Evolutionary conservation across 371 early-diverging fungal species (phyloP), one percentile per base, ranked within the genome.

Genomic region (Mortierella sp.): DNA sequence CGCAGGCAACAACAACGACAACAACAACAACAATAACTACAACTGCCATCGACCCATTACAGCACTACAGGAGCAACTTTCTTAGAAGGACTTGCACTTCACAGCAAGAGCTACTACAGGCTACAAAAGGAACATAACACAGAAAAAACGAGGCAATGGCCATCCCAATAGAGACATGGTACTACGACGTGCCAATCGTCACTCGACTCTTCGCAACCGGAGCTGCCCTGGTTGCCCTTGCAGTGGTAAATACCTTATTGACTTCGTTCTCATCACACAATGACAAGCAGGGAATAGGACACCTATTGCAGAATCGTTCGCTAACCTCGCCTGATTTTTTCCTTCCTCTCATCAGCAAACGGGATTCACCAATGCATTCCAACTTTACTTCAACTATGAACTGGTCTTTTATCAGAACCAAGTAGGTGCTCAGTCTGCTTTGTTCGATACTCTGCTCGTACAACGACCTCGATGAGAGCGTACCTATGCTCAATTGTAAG

Each of bases 131-230:
- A 74, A 26, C 67, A 51, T 24, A 37, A 28, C 28, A 28, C 28
- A 59, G 31, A 54, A n/a, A 54, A 53, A n/a, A 31, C 5, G 34
- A 43, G 74, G 19, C 46, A 50, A 84, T 84, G 85, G 78, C 85
- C 31, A 81, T 86, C 55, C 98, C 97, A 28, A 75, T 98, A 70
- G 97, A 97, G 83, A 94, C 95, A 69, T 98, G 98, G 98, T 98
- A 95, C 88, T 93, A 92, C 71, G 97, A 97, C 55, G 93, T 98
- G 21, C 98, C 98, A 40, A 86, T 94, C 53, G 92, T 97, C 43
- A 98, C 98, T 9, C 91, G 98, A 76, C 88, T 93, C 34, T 98
- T 96, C 86, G 87, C 96, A 46, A 97, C 98, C 10, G 92, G 93
- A 14, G 93, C 96, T 2, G 91, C 94, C 71, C 81, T 91, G 44